Base-by-base conservation (phyloP, 2,329 filamentous ascomycete genomes). In the Mollisiaceae sp. region DNA sequence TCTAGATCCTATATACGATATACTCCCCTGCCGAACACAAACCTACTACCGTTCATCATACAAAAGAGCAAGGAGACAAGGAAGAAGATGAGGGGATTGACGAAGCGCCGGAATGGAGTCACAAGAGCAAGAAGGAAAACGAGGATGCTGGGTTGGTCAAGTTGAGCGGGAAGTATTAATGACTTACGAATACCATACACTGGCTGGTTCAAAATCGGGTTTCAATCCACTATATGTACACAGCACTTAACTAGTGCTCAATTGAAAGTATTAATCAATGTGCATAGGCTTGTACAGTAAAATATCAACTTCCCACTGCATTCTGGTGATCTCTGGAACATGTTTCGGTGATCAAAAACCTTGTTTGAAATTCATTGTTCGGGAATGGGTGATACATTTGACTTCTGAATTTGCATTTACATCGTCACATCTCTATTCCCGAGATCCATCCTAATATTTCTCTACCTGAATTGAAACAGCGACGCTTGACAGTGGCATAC, bases 1-100 rank as follows among this genome's bases (percentile, higher is more conserved):
- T 50, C 11, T 59, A 73, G 60, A 85, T 89, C 69, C 74, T 90
- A 43, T 84, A 89, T 59, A 89, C 87, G 0, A 83, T 89, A 5
- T 90, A 89, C 74, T 82, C 82, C 14, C 86, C 86, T 0, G 86
- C 86, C 0, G 87, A 90, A 77, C 87, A 90, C 74, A 80, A 84
- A 65, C 79, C 85, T 2, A 82, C 80, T 14, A 85, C 84, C 2
- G 83, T 89, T 59, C 87, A 90, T 73, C 79, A 83, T 77, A 88
- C 84, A 0, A 89, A 89, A 76, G 86, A 86, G 68, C 80, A 89
- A 72, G 87, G 85, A 0, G 86, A 89, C 68, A 80, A 83, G 73
- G 85, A 86, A 68, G 87, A 89, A 70, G 86, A 89, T 32, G 82
- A 82, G 6, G 87, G 85, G 0, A 82, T 82, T 62, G 87, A 89